Percentiles rank a stretch among this genome's conserved stretches.
These are phyloP conservation scores for Phytophthora cryptogea DNA, from an alignment of 352 stramenopile genomes.

Conservation along the genomic window DNA sequence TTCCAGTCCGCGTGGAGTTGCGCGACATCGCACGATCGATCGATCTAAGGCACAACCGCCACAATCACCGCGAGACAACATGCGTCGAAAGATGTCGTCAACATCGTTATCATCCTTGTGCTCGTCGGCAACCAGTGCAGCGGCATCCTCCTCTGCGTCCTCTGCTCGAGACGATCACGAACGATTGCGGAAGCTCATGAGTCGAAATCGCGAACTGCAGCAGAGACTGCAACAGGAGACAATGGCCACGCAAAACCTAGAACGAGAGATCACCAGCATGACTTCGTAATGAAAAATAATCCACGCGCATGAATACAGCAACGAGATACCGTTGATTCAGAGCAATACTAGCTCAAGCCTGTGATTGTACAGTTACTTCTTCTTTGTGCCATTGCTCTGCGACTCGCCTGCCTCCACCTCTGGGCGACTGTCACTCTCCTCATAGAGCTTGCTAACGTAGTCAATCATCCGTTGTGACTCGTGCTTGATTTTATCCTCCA, in stretches of 20 bases:
- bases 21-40: conserved; percentile 12
- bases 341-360: conserved; percentile 7
- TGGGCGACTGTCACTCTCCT: conserved; percentile 12
- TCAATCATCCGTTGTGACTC: conserved; percentile 69
- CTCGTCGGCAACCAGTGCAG: conserved; percentile 26
- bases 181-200: conserved; percentile 73
- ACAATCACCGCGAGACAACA: conserved; percentile 11
- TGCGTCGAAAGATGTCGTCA: conserved; percentile 37
- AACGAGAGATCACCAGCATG: conserved; percentile 75
- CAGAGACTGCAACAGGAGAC: conserved; percentile 76
- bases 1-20: conserved; percentile 9
- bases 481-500: conserved; percentile 51
- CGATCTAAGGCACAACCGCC: conserved; percentile 1
- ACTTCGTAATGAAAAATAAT: conserved; percentile 29
- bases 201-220: conserved; percentile 76
- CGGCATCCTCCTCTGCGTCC: conserved; percentile 29
- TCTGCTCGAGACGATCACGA: conserved; percentile 57
- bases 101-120: conserved; percentile 37
- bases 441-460: conserved; percentile 64
- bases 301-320: not conserved
- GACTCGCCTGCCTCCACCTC: conserved; percentile 2
- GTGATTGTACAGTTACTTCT: conserved; percentile 19
- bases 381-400: conserved; percentile 27
- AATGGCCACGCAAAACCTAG: conserved; percentile 66
- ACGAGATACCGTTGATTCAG: conserved; percentile 5